These are phyloP conservation scores for Auxenochlorella protothecoides DNA, from an alignment of 139 green algal species.

Conservation along the genomic window DNA sequence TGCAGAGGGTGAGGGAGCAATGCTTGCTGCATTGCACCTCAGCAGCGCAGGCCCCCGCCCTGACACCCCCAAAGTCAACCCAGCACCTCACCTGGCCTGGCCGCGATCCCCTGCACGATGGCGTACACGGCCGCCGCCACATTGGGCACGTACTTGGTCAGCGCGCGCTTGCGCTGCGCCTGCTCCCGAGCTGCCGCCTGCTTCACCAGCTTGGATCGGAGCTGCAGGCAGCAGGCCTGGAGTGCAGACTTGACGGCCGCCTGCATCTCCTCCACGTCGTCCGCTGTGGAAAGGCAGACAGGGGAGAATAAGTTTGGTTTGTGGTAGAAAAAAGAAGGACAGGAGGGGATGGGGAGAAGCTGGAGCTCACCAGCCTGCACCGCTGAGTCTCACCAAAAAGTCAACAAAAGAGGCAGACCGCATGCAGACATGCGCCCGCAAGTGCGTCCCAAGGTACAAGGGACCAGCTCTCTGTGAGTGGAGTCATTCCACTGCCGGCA, in stretches of 20 bases:
- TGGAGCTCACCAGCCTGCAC: too few relatives aligned
- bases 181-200: constrained; percentile 68
- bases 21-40: too few relatives aligned
- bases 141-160: constrained; percentile 90
- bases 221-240: constrained; percentile 62
- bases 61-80: too few relatives aligned
- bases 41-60: too few relatives aligned
- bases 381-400: too few relatives aligned
- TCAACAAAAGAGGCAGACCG: too few relatives aligned
- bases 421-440: too few relatives aligned
- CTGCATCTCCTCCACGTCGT: constrained; percentile 90
- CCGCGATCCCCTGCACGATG: constrained; percentile 34
- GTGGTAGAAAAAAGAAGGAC: too few relatives aligned
- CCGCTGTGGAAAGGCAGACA: constrained; percentile 31
- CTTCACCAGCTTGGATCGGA: constrained; percentile 74
- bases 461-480: too few relatives aligned
- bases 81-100: neutral
- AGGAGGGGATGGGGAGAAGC: neutral
- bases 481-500: too few relatives aligned
- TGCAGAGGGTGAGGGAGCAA: too few relatives aligned
- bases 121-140: constrained; percentile 38
- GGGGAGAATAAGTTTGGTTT: neutral
- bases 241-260: constrained; percentile 71
- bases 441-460: too few relatives aligned
- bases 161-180: constrained; percentile 73